Conservation (phyloP, 1,139 yeast genomes). For the Hansenula sp. region DNA sequence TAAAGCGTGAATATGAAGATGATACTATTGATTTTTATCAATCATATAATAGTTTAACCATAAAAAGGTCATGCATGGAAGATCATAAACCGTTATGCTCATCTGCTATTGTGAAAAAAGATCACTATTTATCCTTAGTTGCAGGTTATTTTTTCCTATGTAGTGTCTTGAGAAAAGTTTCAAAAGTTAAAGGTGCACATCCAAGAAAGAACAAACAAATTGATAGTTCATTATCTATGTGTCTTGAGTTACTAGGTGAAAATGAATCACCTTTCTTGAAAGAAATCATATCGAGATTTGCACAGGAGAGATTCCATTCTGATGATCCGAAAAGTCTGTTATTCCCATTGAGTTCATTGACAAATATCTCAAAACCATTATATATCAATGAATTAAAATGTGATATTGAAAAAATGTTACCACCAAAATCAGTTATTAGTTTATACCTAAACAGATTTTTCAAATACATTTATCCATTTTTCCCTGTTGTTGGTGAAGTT, state of each 20-base stretch:
- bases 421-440: slow-evolving; percentile 32
- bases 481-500: slow-evolving; percentile 40
- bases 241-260: not conserved
- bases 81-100: slow-evolving; percentile 20
- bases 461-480: slow-evolving; percentile 36
- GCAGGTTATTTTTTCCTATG: slow-evolving; percentile 18
- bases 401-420: slow-evolving; percentile 26
- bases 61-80: slow-evolving; percentile 22
- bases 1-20: not conserved
- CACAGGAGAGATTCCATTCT: not conserved
- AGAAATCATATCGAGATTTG: not conserved
- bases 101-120: slow-evolving; percentile 14
- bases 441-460: slow-evolving; percentile 34
- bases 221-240: not conserved
- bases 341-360: not conserved
- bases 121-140: slow-evolving; percentile 17
- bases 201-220: not conserved
- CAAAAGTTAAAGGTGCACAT: not conserved
- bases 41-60: slow-evolving; percentile 16
- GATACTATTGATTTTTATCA: slow-evolving; percentile 20
- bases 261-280: not conserved
- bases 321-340: not conserved
- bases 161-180: not conserved
- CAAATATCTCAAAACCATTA: not conserved
- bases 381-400: slow-evolving; percentile 7